Base-by-base conservation (phyloP, 257 asterid species). In the Handroanthus guayacan region DNA sequence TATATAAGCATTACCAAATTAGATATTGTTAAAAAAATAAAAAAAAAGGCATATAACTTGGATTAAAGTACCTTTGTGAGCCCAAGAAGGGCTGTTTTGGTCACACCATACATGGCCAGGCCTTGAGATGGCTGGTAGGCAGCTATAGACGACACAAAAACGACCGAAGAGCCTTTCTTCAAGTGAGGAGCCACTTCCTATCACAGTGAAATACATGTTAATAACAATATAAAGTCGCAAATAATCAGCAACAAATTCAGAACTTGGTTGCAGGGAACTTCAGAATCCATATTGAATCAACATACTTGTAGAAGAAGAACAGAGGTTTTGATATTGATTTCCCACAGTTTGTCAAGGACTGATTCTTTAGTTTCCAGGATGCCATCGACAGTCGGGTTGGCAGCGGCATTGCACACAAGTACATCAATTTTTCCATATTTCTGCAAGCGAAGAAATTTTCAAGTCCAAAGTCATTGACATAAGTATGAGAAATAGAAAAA, bases 291-390 rank as follows among this genome's bases (percentile, higher is more conserved):
- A 18, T 31, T 6, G 64, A 11, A 13, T 34, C 14, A 8, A 66
- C 93, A 54, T 89, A 94, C 99, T 81, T 94, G 99, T 61, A 94
- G 74, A 62, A 94, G 80, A 74, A 94, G 94, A 76, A 94, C 69
- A 9, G 97, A 65, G 72, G 94, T 79, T 84, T 94, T 94, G 78
- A 94, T 91, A 60, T 94, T 92, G 84, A 94, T 85, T 64, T 94
- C 99, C 99, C 99, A 94, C 62, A 94, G 81, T 80, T 94, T 94
- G 86, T 94, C 99, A 54, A 94, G 99, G 45, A 86, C 90, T 2
- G 88, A 34, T 84, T 92, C 97, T 81, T 90, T 87, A 34, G 90
- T 89, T 69, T 89, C 91, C 84, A 94, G 75, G 44, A 94, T 89
- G 20, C 91, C 55, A 44, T 86, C 93, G 9, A 82, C 84, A 17